Percentiles rank a stretch among this genome's conserved stretches.
Evolutionary conservation across 2,329 filamentous ascomycete genomes (phyloP).

Genomic region (Sclerotinia glacialis): DNA sequence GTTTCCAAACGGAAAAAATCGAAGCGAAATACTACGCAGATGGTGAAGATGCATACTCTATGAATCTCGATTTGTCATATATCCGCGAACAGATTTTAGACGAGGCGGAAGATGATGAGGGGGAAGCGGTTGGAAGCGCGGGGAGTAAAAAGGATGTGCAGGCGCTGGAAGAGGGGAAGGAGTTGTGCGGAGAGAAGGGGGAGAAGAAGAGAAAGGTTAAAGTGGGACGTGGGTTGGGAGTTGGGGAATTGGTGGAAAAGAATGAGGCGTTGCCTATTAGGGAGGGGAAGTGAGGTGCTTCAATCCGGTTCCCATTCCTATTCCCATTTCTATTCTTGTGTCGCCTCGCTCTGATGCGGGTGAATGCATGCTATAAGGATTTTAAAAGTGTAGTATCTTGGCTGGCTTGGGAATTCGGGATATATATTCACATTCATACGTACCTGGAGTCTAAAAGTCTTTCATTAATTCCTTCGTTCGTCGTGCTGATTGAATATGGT

Average conservation of each 20-base stretch:
- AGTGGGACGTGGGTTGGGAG: slow-evolving; percentile 75
- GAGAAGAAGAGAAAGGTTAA: slow-evolving; percentile 76
- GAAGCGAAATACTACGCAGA: slow-evolving; percentile 95
- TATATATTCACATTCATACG: background rate
- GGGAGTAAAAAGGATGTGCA: slow-evolving; percentile 47
- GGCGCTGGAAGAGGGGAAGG: slow-evolving; percentile 58
- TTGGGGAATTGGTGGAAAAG: slow-evolving; percentile 73
- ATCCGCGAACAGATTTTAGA: slow-evolving; percentile 53
- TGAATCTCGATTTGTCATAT: slow-evolving; percentile 76
- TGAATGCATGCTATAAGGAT: background rate
- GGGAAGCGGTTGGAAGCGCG: slow-evolving; percentile 65
- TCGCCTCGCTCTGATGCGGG: background rate
- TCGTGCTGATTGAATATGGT: background rate
- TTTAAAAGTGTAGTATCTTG: background rate
- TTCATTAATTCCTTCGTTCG: background rate
- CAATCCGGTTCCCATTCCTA: too few species aligned
- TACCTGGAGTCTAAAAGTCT: slow-evolving; percentile 13
- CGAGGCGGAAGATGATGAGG: slow-evolving; percentile 51
- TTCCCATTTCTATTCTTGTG: background rate
- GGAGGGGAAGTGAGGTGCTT: background rate
- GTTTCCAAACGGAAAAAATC: slow-evolving; percentile 82
- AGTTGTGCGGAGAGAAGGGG: slow-evolving; percentile 63
- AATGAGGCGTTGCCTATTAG: slow-evolving; percentile 46
- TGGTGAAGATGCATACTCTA: slow-evolving; percentile 91
- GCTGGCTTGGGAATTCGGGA: background rate